Conservation (phyloP, 306 rosid species). For the Cyclanthera cordifolia region DNA sequence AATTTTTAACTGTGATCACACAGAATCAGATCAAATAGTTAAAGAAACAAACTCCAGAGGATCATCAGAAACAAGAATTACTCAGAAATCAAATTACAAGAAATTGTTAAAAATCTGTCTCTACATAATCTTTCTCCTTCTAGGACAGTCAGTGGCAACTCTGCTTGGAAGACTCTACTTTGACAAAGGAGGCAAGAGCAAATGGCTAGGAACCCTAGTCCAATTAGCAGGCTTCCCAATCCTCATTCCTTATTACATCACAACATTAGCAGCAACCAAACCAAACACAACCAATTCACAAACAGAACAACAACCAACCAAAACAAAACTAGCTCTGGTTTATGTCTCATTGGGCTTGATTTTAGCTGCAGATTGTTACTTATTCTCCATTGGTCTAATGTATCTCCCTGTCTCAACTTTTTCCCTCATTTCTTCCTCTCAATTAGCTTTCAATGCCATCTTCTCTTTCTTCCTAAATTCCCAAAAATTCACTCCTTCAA, state of each 20-base stretch:
- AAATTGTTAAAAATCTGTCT: slow-evolving; percentile 11
- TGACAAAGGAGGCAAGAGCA: slow-evolving; percentile 37
- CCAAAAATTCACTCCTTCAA: slow-evolving; percentile 37
- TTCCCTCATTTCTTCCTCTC: slow-evolving; percentile 38
- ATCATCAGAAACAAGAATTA: not conserved
- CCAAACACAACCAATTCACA: not conserved
- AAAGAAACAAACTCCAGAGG: not conserved
- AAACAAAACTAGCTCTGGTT: slow-evolving; percentile 6
- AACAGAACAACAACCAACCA: slow-evolving; percentile 12
- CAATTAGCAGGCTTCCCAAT: slow-evolving; percentile 30
- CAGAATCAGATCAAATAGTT: not conserved
- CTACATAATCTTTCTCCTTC: slow-evolving; percentile 10
- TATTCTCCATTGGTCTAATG: slow-evolving; percentile 29
- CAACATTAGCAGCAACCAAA: slow-evolving; percentile 2
- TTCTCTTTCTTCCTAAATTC: slow-evolving; percentile 45
- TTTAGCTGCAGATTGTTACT: slow-evolving; percentile 20
- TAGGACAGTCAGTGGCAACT: slow-evolving; percentile 26
- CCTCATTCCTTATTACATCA: slow-evolving; percentile 26
- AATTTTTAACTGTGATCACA: not conserved
- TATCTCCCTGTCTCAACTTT: slow-evolving; percentile 49
- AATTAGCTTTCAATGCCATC: slow-evolving; percentile 38
- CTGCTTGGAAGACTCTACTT: slow-evolving; percentile 34
- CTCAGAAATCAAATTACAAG: not conserved
- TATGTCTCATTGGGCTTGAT: slow-evolving; percentile 28
- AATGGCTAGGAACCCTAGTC: slow-evolving; percentile 29